Evolutionary conservation across 805 yeast genomes (phyloP).

Genomic region (Candida caryicola): DNA sequence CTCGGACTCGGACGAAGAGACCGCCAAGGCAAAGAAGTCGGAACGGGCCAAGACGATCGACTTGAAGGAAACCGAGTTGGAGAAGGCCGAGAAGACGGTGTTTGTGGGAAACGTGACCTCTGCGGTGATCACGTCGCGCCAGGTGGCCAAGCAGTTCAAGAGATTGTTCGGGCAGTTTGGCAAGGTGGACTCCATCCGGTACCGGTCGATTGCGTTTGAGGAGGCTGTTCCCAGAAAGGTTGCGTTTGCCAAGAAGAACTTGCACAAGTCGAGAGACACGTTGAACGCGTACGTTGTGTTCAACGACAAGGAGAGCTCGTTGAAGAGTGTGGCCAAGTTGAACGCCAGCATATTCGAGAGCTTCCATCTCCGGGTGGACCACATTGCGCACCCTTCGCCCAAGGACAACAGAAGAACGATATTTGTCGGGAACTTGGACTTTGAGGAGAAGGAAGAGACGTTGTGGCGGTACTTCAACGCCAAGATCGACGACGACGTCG

Average conservation of each 20-base stretch:
- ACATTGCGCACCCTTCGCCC: slow-evolving; percentile 85
- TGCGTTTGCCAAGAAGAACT: slow-evolving; percentile 77
- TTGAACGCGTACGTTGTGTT: slow-evolving; percentile 88
- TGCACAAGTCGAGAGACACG: slow-evolving; percentile 75
- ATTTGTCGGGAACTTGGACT: slow-evolving; percentile 91
- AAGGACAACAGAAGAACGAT: slow-evolving; percentile 81
- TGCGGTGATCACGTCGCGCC: slow-evolving; percentile 61
- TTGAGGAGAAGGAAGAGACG: slow-evolving; percentile 87
- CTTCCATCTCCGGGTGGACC: slow-evolving; percentile 86
- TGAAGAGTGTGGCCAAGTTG: slow-evolving; percentile 44
- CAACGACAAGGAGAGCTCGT: slow-evolving; percentile 48
- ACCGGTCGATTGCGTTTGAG: slow-evolving; percentile 86
- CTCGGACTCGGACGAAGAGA: slow-evolving; percentile 18
- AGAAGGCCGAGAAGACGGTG: slow-evolving; percentile 78
- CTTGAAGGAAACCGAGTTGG: slow-evolving; percentile 67
- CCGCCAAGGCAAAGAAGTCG: slow-evolving; percentile 9
- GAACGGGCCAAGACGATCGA: slow-evolving; percentile 49
- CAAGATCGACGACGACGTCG: slow-evolving; percentile 53
- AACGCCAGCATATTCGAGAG: slow-evolving; percentile 69
- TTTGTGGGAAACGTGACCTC: slow-evolving; percentile 85
- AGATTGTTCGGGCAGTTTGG: slow-evolving; percentile 54
- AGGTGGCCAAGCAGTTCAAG: slow-evolving; percentile 61
- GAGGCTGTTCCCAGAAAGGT: slow-evolving; percentile 89
- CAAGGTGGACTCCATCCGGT: slow-evolving; percentile 71
- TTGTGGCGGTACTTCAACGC: slow-evolving; percentile 76